Evolutionary conservation across 768 basidiomycete genomes (phyloP).

Genomic region (Megacollybia marginata): DNA sequence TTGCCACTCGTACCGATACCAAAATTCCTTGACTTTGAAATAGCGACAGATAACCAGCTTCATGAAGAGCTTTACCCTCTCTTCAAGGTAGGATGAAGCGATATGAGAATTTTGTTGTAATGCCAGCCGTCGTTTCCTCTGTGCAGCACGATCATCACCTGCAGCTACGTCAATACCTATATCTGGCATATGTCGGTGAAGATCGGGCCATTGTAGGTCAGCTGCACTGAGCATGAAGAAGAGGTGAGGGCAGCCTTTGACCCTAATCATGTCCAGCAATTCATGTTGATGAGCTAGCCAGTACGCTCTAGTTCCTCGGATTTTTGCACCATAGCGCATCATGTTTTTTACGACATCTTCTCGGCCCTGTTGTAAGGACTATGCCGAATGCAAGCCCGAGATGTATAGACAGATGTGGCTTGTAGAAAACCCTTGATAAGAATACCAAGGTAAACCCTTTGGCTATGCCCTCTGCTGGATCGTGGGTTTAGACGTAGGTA

Average conservation of each 20-base stretch:
- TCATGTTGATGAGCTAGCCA: neutral
- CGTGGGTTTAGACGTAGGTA: no score
- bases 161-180: neutral
- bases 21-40: slow-evolving; percentile 3
- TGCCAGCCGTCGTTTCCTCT: neutral
- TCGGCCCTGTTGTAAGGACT: no score
- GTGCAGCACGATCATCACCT: neutral
- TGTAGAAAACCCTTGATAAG: no score
- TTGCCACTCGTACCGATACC: slow-evolving; percentile 8
- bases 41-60: neutral
- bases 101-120: slow-evolving; percentile 2
- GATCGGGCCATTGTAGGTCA: neutral
- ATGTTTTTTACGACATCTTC: neutral
- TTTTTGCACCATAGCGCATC: slow-evolving; percentile 1
- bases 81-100: slow-evolving; percentile 2
- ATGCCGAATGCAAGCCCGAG: no score
- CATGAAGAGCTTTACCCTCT: slow-evolving; percentile 1
- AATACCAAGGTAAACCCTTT: no score
- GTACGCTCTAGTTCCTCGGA: neutral
- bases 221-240: neutral
- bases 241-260: neutral
- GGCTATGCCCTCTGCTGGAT: no score
- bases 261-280: neutral
- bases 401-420: no score
- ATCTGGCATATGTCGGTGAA: neutral